These are phyloP conservation scores for Lantana camara DNA, from an alignment of 257 asterid species.

Conservation along the genomic window DNA sequence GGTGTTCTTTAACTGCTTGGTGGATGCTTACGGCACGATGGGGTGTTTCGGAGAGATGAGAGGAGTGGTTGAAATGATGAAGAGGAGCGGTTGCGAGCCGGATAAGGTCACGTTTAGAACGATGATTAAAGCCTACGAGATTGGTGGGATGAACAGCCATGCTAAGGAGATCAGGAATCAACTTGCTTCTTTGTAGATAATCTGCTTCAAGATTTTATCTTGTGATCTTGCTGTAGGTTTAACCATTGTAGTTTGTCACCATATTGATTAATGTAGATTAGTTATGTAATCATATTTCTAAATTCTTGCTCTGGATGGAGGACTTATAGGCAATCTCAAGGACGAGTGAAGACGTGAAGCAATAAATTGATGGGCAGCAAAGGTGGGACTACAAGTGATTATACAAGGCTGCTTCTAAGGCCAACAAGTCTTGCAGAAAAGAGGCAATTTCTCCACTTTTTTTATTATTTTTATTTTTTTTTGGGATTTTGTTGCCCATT, in stretches of 20 bases:
- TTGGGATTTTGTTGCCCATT: no score
- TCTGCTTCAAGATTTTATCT: not conserved
- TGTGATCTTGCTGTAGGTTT: not conserved
- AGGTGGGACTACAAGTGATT: no score
- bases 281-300: not conserved
- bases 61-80: constrained; percentile 80
- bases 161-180: constrained; percentile 61
- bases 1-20: constrained; percentile 82
- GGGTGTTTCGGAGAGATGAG: constrained; percentile 84
- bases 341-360: no score
- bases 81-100: constrained; percentile 63
- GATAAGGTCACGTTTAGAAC: constrained; percentile 80
- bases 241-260: not conserved
- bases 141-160: constrained; percentile 59
- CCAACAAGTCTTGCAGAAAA: no score
- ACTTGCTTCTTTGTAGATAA: constrained; percentile 52
- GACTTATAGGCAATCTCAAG: no score
- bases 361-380: no score
- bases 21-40: constrained; percentile 89
- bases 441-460: no score
- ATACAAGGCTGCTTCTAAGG: no score
- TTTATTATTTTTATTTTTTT: no score
- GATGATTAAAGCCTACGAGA: constrained; percentile 71
- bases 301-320: no score
- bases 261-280: constrained; percentile 1